phyloP scores from a whole-genome alignment of 768 basidiomycete species.

The Pleurotus ostreatus region DNA sequence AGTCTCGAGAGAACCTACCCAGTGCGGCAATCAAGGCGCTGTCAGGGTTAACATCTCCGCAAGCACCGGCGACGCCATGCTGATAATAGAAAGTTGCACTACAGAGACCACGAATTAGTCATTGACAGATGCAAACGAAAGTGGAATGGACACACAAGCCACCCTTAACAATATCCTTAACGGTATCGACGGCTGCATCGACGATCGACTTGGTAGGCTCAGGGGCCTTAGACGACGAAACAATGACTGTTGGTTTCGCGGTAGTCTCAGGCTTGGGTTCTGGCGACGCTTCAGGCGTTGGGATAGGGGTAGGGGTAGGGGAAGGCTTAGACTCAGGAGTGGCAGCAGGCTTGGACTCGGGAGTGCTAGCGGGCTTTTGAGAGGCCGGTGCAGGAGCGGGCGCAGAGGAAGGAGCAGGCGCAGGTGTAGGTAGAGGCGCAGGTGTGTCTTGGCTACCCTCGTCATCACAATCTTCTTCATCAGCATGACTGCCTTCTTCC shows the following conservation, averaged over 20 bases:
- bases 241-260: slow-evolving; percentile 9
- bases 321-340: slow-evolving; percentile 1
- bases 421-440: slow-evolving; percentile 13
- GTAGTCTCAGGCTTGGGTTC: slow-evolving; percentile 10
- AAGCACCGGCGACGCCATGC: slow-evolving; percentile 73
- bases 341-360: slow-evolving; percentile 11
- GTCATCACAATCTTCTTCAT: slow-evolving; percentile 13
- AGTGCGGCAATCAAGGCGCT: slow-evolving; percentile 57
- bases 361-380: slow-evolving; percentile 12
- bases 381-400: slow-evolving; percentile 14
- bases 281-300: slow-evolving; percentile 14
- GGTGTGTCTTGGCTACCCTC: slow-evolving; percentile 14
- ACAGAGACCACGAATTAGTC: slow-evolving; percentile 5
- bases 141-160: slow-evolving; percentile 38
- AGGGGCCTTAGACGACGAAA: slow-evolving; percentile 7
- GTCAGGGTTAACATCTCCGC: slow-evolving; percentile 63
- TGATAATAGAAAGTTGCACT: slow-evolving; percentile 72
- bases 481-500: slow-evolving; percentile 20
- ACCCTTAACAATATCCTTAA: slow-evolving; percentile 23
- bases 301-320: slow-evolving; percentile 3
- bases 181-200: slow-evolving; percentile 9
- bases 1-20: slow-evolving; percentile 31
- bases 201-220: slow-evolving; percentile 9
- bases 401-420: slow-evolving; percentile 16
- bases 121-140: not conserved